Base-by-base conservation (phyloP, 805 yeast species). In the Candida loeiensis region DNA sequence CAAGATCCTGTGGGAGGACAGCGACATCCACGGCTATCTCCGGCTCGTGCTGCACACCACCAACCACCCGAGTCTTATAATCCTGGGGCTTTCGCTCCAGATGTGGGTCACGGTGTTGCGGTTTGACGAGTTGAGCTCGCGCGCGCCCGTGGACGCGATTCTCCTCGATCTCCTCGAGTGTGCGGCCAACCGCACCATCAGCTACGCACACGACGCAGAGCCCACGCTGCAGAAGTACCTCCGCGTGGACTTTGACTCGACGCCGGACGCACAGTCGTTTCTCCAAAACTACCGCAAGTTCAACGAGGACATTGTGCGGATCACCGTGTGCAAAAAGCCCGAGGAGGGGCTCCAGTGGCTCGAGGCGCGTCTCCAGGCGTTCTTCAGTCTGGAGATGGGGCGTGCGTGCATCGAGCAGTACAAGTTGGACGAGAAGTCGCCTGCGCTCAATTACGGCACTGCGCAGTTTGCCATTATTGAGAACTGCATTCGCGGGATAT, bases 71-170 rank as follows among this genome's bases (percentile, higher is more conserved):
- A 85, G 95, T 51, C 71, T 93, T 41, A 82, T 91, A n/a, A 82
- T 91, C 2, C 83, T 95, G 37, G 96, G 96, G 0, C 71, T 93
- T 13, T 85, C 96, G 0, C 64, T 93, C 38, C 96, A 89, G 57
- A 84, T 93, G 66, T 95, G 99, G 99, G 88, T 95, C 45, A 78
- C 91, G 2, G 79, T 91, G 49, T 65, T 95, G 37, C 74, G 99
- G 52, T 77, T 82, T 42, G 96, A 89, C 49, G 86, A 82, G 44
- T 68, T 85, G 34, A 71, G 82, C 44, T 77, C 79, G 9, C 74
- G 73, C 47, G 68, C 71, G 4, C 74, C 77, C 32, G 78, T 84
- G 30, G 71, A 72, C 38, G 64, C 64, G 6, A 61, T 83, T 12
- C 64, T 86, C 41, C 82, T 93, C 13, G 79, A 77, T 12, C 64